A percentile compares a stretch with the other conserved stretches of the same genome.
Evolutionary conservation across 495 filamentous ascomycete species (phyloP).

Genomic region (Neurospora sp.): DNA sequence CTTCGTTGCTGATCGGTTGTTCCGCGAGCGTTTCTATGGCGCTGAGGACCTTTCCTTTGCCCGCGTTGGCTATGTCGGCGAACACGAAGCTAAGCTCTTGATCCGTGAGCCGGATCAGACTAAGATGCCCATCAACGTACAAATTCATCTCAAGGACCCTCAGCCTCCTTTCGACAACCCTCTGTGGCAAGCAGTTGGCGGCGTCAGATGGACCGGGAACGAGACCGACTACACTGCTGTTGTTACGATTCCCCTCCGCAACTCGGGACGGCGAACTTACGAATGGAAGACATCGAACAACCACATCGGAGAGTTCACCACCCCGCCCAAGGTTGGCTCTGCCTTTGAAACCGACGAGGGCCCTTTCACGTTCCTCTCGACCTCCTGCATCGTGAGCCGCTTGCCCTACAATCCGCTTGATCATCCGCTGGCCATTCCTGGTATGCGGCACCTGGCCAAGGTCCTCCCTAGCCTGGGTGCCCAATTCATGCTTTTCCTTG

Average conservation of each 20-base stretch:
- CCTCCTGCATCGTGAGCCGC: slow-evolving; percentile 80
- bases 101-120: slow-evolving; percentile 69
- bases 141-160: slow-evolving; percentile 39
- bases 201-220: slow-evolving; percentile 52
- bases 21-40: slow-evolving; percentile 57
- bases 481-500: slow-evolving; percentile 94
- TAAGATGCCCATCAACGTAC: slow-evolving; percentile 66
- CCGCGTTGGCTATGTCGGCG: slow-evolving; percentile 76
- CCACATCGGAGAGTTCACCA: slow-evolving; percentile 63
- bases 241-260: slow-evolving; percentile 45
- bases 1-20: slow-evolving; percentile 63
- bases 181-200: slow-evolving; percentile 57
- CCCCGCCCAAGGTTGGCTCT: slow-evolving; percentile 51
- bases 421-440: slow-evolving; percentile 73
- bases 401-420: slow-evolving; percentile 78
- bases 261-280: slow-evolving; percentile 52
- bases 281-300: slow-evolving; percentile 77
- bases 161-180: slow-evolving; percentile 35
- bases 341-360: slow-evolving; percentile 45
- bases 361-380: slow-evolving; percentile 78
- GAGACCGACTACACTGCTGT: slow-evolving; percentile 72
- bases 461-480: slow-evolving; percentile 53
- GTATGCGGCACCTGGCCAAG: slow-evolving; percentile 59
- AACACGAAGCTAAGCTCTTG: slow-evolving; percentile 67
- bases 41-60: slow-evolving; percentile 71